A percentile compares a stretch with the other conserved stretches of the same genome.
phyloP scores from a whole-genome alignment of 257 asterid genomes.

The Rubia yunnanensis region DNA sequence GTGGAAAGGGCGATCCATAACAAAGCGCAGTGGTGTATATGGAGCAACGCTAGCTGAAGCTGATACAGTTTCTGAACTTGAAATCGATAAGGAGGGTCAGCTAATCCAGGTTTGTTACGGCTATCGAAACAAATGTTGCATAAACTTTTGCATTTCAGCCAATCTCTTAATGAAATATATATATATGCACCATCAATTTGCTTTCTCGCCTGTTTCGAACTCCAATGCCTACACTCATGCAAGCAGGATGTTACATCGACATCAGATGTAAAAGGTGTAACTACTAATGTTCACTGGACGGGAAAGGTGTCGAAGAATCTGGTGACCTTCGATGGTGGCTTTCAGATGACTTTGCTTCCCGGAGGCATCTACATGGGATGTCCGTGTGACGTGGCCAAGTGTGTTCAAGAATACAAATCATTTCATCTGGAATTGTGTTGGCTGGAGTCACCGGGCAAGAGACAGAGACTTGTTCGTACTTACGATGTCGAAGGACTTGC shows the following conservation, averaged over 20 bases:
- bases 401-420: conserved; percentile 68
- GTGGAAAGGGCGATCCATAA: conserved; percentile 85
- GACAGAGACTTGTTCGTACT: conserved; percentile 84
- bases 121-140: conserved; percentile 4
- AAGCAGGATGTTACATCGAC: conserved; percentile 60
- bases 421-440: conserved; percentile 89
- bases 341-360: conserved; percentile 58
- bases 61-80: conserved; percentile 54
- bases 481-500: conserved; percentile 80
- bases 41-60: conserved; percentile 86
- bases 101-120: conserved; percentile 57
- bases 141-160: no score
- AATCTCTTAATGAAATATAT: no score
- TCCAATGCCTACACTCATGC: background rate
- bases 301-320: conserved; percentile 56
- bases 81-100: conserved; percentile 55
- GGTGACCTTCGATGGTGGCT: conserved; percentile 64
- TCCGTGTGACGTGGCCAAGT: conserved; percentile 66
- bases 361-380: conserved; percentile 91
- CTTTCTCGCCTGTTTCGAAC: no score
- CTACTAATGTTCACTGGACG: conserved; percentile 76
- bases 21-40: conserved; percentile 90
- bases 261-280: conserved; percentile 32
- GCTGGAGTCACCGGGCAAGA: conserved; percentile 66
- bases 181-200: no score